These are phyloP conservation scores for Fusarium foetens DNA, from an alignment of 2,329 filamentous ascomycete species.

Conservation along the genomic window DNA sequence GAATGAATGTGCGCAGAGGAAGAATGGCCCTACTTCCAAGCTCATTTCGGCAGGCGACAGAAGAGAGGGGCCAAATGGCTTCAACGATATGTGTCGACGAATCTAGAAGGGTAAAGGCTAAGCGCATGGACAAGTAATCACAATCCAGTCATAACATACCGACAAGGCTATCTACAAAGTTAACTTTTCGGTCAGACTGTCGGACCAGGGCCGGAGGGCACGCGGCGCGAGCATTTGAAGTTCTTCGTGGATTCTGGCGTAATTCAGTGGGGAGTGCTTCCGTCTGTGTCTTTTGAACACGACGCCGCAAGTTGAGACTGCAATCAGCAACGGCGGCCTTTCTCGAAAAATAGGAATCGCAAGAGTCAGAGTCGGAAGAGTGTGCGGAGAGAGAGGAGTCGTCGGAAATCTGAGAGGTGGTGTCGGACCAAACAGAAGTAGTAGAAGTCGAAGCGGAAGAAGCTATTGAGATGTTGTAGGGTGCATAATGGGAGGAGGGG, in stretches of 20 bases:
- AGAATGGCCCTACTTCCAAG: slow-evolving; percentile 80
- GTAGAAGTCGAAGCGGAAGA: slow-evolving; percentile 81
- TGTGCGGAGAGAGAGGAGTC: slow-evolving; percentile 72
- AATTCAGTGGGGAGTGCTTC: slow-evolving; percentile 67
- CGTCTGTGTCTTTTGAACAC: slow-evolving; percentile 45
- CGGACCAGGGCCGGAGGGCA: slow-evolving; percentile 81
- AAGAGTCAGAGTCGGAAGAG: slow-evolving; percentile 65
- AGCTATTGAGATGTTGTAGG: slow-evolving; percentile 77
- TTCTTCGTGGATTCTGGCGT: slow-evolving; percentile 72
- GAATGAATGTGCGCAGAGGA: slow-evolving; percentile 93
- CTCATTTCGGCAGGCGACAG: slow-evolving; percentile 79
- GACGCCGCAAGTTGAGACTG: slow-evolving; percentile 38
- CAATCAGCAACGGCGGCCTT: slow-evolving; percentile 37
- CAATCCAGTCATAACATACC: slow-evolving; percentile 73
- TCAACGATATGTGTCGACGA: slow-evolving; percentile 97
- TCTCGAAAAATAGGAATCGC: slow-evolving; percentile 55
- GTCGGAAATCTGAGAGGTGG: slow-evolving; percentile 75
- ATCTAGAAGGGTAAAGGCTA: slow-evolving; percentile 68
- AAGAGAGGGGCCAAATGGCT: slow-evolving; percentile 94
- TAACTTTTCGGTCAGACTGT: slow-evolving; percentile 91
- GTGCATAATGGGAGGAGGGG: slow-evolving; percentile 59
- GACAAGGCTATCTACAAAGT: slow-evolving; percentile 96
- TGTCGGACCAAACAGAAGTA: slow-evolving; percentile 81
- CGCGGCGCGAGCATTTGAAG: slow-evolving; percentile 64
- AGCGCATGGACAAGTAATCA: slow-evolving; percentile 41